Percentiles rank a stretch among this genome's conserved stretches.
Conservation (phyloP, 306 rosid species). For the Rosa rugosa region DNA sequence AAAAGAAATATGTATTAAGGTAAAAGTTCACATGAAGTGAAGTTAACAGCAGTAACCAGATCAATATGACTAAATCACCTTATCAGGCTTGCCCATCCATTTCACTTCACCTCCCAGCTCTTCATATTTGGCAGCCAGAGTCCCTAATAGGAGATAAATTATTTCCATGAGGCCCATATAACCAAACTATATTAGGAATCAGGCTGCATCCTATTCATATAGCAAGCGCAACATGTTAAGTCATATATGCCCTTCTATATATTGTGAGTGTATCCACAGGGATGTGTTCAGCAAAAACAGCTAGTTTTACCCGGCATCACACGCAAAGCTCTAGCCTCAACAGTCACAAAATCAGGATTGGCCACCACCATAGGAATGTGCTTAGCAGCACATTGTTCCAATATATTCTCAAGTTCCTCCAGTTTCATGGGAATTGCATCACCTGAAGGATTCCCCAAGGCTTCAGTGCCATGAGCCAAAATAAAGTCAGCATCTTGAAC, state of each 20-base stretch:
- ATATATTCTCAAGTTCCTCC: constrained; percentile 69
- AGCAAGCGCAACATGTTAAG: neutral
- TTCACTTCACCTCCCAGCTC: constrained; percentile 93
- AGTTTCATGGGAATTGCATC: constrained; percentile 58
- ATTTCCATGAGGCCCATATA: constrained; percentile 17
- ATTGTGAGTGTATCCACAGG: neutral
- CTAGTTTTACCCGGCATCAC: constrained; percentile 86
- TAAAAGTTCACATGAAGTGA: constrained; percentile 1
- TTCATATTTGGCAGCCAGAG: constrained; percentile 87
- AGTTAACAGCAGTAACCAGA: constrained; percentile 11
- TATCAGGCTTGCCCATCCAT: constrained; percentile 98
- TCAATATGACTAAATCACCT: constrained; percentile 46
- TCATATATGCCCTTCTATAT: neutral
- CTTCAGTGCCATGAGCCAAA: constrained; percentile 96
- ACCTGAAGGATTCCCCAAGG: constrained; percentile 75
- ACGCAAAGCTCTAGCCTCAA: constrained; percentile 80
- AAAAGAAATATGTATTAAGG: neutral
- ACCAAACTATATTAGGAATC: neutral
- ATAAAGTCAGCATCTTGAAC: constrained; percentile 84
- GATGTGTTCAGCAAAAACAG: constrained; percentile 3
- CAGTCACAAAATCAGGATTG: constrained; percentile 94
- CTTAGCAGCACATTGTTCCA: constrained; percentile 79
- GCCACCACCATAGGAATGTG: constrained; percentile 96
- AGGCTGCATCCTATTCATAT: neutral
- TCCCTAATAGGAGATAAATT: constrained; percentile 42